Conservation (phyloP, 2,329 filamentous ascomycete species). For the Periconia sp. region DNA sequence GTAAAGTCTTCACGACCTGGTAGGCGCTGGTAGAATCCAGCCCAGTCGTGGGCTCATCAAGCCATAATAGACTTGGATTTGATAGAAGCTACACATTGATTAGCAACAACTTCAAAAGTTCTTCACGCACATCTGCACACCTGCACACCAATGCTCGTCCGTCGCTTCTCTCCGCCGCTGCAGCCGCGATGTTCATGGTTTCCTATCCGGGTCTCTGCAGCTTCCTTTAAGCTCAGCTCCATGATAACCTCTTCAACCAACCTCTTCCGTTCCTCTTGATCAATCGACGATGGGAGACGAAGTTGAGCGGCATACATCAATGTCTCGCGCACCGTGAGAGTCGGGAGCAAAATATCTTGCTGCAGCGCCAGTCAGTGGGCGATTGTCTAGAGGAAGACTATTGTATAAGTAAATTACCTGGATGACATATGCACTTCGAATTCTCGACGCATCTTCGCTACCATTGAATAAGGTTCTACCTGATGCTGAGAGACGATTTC, state of each 20-base stretch:
- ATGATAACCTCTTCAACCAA: slow-evolving; percentile 79
- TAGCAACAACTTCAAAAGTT: background rate
- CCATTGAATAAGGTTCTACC: slow-evolving; percentile 70
- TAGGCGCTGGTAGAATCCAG: slow-evolving; percentile 79
- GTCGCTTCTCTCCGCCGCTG: slow-evolving; percentile 78
- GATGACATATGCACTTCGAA: slow-evolving; percentile 74
- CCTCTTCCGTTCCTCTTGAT: slow-evolving; percentile 61
- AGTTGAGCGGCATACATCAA: slow-evolving; percentile 75
- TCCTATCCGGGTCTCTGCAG: slow-evolving; percentile 75
- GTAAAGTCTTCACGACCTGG: slow-evolving; percentile 73
- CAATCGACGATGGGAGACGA: slow-evolving; percentile 68
- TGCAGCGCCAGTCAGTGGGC: no score
- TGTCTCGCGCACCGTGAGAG: slow-evolving; percentile 77
- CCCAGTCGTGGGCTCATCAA: slow-evolving; percentile 81
- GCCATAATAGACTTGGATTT: slow-evolving; percentile 77
- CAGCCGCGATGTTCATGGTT: slow-evolving; percentile 75
- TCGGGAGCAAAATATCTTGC: slow-evolving; percentile 75
- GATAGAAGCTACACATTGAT: slow-evolving; percentile 68
- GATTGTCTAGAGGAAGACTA: no score
- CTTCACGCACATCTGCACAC: slow-evolving; percentile 11
- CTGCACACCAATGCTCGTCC: slow-evolving; percentile 79
- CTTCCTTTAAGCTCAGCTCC: slow-evolving; percentile 77
- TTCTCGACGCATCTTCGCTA: slow-evolving; percentile 51
- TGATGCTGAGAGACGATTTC: slow-evolving; percentile 57
- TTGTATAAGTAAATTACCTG: no score